Percentiles rank a stretch among this genome's conserved stretches.
These are phyloP conservation scores for Piper betle DNA, from an alignment of 164 flowering plant species.

Conservation along the genomic window DNA sequence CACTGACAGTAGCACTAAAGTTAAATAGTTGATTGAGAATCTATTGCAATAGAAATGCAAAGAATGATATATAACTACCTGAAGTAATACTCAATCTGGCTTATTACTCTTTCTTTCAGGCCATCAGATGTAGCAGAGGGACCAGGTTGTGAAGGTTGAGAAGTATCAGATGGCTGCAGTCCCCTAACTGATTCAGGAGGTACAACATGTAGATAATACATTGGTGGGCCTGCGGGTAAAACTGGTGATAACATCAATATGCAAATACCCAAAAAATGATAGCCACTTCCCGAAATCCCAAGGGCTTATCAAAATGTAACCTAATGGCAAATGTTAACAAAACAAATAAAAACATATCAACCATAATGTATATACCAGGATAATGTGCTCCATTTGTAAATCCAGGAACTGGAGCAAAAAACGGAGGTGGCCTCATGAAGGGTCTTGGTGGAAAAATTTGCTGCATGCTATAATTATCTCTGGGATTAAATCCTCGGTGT, in stretches of 20 bases:
- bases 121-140: slow-evolving; percentile 28
- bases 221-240: slow-evolving; percentile 36
- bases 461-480: slow-evolving; percentile 35
- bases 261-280: neutral
- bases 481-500: slow-evolving; percentile 37
- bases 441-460: slow-evolving; percentile 49
- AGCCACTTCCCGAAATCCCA: neutral
- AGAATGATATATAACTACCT: slow-evolving; percentile 28
- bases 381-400: slow-evolving; percentile 53
- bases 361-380: slow-evolving; percentile 34
- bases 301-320: too few relatives aligned
- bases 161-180: slow-evolving; percentile 41
- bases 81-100: slow-evolving; percentile 93
- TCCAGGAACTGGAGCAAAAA: slow-evolving; percentile 45
- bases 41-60: neutral
- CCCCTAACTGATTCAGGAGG: slow-evolving; percentile 55
- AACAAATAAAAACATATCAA: neutral
- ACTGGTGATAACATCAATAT: neutral
- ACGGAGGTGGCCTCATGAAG: slow-evolving; percentile 48
- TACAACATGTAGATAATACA: slow-evolving; percentile 45
- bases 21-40: neutral
- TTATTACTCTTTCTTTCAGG: slow-evolving; percentile 37
- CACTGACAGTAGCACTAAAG: slow-evolving; percentile 27
- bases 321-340: neutral
- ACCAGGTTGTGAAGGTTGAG: slow-evolving; percentile 36